Base-by-base conservation (phyloP, 2,329 filamentous ascomycete genomes). In the Stachybotrys echinatus region DNA sequence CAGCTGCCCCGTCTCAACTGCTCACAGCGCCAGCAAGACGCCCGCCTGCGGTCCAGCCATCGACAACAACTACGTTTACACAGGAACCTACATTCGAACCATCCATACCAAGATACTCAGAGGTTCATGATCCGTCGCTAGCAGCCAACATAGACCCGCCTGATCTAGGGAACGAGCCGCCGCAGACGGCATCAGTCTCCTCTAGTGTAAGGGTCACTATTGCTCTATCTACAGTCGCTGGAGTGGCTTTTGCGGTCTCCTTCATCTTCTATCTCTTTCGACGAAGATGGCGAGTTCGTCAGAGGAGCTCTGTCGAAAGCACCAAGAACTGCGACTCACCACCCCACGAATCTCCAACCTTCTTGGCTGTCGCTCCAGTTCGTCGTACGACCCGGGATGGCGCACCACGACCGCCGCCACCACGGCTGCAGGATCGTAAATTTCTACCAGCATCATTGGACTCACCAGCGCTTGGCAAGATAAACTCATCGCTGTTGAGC, bases 361-460 rank as follows among this genome's bases (percentile, higher is more conserved):
- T 34, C 14, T 14, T 34, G 14, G 27, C 27, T 14, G 27, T 14
- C 10, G 10, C 27, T 34, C 14, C 14, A 10, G 27, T 34, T 14
- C 3, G 5, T 34, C 10, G 14, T 14, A 34, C 27, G 3, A 14
- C 3, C 27, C 27, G 27, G 27, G 14, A 14, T 34, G 14, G 38
- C 38, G 12, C 38, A 7, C 38, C 38, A 10, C 10, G 38, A n/a
- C 19, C 38, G 1, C 75, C 77, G 1, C 77, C 77, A 0, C 70
- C 71, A 2, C 70, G 75, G 18, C 68, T 80, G 2, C 67, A 72
- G 47, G 74, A 79, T 47, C 69, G 76, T 6, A 71, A 62, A 34
- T 66, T 74, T 45, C 67, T 79, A 18, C 64, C 72, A 2, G 48
- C 58, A 3, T 37, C 50, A 34, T 34, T 14, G 14, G 14, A 14